phyloP scores from a whole-genome alignment of 805 yeast species.

The Starmerella tilneyi region DNA sequence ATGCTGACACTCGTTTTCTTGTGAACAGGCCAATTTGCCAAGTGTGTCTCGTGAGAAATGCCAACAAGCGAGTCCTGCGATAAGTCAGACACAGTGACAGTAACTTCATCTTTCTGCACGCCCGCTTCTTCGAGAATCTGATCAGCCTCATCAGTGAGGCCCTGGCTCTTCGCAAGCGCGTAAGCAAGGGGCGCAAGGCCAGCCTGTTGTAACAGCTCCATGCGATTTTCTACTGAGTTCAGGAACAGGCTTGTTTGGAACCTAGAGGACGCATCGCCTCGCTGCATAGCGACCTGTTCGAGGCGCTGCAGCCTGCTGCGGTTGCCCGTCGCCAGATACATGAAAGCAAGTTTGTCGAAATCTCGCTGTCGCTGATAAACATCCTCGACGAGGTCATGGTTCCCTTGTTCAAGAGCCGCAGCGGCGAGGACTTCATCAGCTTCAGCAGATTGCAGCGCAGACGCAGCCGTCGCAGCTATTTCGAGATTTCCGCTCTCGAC shows the following conservation, averaged over 20 bases:
- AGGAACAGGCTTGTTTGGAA: slow-evolving; percentile 74
- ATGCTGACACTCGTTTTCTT: slow-evolving; percentile 30
- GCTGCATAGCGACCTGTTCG: slow-evolving; percentile 80
- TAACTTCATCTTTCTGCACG: slow-evolving; percentile 50
- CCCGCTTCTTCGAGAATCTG: slow-evolving; percentile 63
- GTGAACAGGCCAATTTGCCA: slow-evolving; percentile 71
- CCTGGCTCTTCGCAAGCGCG: slow-evolving; percentile 80
- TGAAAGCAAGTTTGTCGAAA: slow-evolving; percentile 81
- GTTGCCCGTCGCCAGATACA: slow-evolving; percentile 80
- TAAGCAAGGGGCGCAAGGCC: slow-evolving; percentile 86
- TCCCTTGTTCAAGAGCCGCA: slow-evolving; percentile 87
- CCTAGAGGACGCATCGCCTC: slow-evolving; percentile 69
- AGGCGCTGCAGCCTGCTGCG: slow-evolving; percentile 61
- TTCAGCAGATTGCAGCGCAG: slow-evolving; percentile 51
- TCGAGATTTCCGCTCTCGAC: slow-evolving; percentile 82
- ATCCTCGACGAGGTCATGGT: slow-evolving; percentile 70
- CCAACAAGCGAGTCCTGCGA: slow-evolving; percentile 36
- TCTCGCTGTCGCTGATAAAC: slow-evolving; percentile 78
- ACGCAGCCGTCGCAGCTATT: slow-evolving; percentile 84
- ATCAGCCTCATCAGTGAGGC: slow-evolving; percentile 64
- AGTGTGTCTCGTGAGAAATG: slow-evolving; percentile 36
- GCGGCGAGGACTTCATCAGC: slow-evolving; percentile 76
- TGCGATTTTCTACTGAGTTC: slow-evolving; percentile 64
- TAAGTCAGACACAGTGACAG: slow-evolving; percentile 38
- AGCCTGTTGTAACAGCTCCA: slow-evolving; percentile 59